phyloP scores from a whole-genome alignment of 768 basidiomycete species.

The Paxillus ammoniavirescens region DNA sequence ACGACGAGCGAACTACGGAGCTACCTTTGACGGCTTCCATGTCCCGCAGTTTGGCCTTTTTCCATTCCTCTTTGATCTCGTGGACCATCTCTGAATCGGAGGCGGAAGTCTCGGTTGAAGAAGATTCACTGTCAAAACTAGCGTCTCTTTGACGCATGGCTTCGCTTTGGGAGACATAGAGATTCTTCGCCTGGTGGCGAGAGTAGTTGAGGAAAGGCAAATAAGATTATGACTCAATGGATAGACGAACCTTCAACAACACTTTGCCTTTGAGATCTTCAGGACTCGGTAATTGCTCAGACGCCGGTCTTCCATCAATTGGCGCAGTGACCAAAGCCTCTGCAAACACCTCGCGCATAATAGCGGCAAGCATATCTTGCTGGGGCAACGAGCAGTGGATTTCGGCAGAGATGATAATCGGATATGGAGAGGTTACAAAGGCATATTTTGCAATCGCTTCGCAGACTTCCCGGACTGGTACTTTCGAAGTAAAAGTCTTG shows the following conservation, averaged over 20 bases:
- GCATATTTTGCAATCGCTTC: slow-evolving; percentile 85
- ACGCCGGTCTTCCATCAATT: slow-evolving; percentile 44
- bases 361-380: slow-evolving; percentile 75
- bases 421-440: slow-evolving; percentile 87
- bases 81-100: slow-evolving; percentile 29
- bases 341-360: slow-evolving; percentile 67
- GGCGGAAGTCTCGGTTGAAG: slow-evolving; percentile 40
- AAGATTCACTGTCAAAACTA: slow-evolving; percentile 40
- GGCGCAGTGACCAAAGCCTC: slow-evolving; percentile 48
- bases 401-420: slow-evolving; percentile 91
- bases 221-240: background rate
- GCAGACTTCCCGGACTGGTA: slow-evolving; percentile 78
- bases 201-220: background rate
- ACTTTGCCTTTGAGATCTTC: slow-evolving; percentile 75
- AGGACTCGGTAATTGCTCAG: slow-evolving; percentile 76
- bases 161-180: slow-evolving; percentile 50
- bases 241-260: slow-evolving; percentile 68
- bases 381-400: slow-evolving; percentile 79
- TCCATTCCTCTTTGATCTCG: slow-evolving; percentile 26
- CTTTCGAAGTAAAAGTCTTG: slow-evolving; percentile 81
- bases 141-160: slow-evolving; percentile 31
- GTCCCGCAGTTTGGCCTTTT: slow-evolving; percentile 27
- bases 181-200: slow-evolving; percentile 65
- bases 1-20: background rate
- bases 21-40: slow-evolving; percentile 38